Conservation (phyloP, 1,139 yeast species). For the Debaryomyces sp. region DNA sequence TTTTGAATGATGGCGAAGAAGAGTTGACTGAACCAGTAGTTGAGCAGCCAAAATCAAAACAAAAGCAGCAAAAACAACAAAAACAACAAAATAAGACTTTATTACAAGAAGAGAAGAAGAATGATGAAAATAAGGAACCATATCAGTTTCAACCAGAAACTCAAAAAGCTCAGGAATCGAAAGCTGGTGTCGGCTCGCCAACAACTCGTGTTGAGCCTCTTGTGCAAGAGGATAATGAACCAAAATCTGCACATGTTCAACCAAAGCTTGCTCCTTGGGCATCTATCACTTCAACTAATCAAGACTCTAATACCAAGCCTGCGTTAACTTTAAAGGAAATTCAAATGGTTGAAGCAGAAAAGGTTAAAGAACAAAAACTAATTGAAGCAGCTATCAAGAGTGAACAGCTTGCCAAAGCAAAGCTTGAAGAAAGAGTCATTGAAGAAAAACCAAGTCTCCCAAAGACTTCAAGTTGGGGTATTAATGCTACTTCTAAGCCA, state of each 20-base stretch:
- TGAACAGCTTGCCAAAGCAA: conserved; percentile 31
- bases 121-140: neutral
- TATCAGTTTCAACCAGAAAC: neutral
- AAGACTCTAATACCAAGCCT: conserved; percentile 37
- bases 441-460: conserved; percentile 44
- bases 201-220: neutral
- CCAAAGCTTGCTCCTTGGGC: conserved; percentile 63
- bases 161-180: neutral
- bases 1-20: conserved; percentile 34
- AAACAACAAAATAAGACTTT: neutral
- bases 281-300: conserved; percentile 17
- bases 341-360: conserved; percentile 67
- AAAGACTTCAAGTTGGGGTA: conserved; percentile 60
- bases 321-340: conserved; percentile 66
- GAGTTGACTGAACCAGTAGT: conserved; percentile 3
- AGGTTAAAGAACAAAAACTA: conserved; percentile 40
- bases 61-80: neutral
- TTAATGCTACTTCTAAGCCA: conserved; percentile 20
- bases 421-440: conserved; percentile 21
- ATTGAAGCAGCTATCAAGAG: conserved; percentile 32
- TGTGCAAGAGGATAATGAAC: conserved; percentile 10
- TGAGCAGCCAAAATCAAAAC: conserved; percentile 2
- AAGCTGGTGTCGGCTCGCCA: neutral
- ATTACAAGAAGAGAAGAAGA: neutral
- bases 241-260: conserved; percentile 26